A percentile compares a stretch with the other conserved stretches of the same genome.
These are phyloP conservation scores for Salix suchowensis DNA, from an alignment of 345 rosid species.

Conservation along the genomic window DNA sequence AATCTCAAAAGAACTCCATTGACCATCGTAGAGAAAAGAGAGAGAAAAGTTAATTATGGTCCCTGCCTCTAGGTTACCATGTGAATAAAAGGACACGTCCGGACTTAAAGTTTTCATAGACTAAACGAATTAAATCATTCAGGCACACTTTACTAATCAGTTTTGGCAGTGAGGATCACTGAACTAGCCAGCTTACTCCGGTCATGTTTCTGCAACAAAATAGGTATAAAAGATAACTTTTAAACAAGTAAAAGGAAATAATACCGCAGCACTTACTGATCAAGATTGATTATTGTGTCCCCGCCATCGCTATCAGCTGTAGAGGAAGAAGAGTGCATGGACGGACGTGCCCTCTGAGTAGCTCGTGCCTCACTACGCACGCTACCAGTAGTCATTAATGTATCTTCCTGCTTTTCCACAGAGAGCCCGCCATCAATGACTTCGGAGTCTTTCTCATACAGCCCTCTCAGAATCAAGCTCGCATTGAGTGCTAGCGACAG, in stretches of 20 bases:
- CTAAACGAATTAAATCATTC: not conserved
- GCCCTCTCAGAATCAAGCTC: slow-evolving; percentile 47
- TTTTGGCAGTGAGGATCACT: not conserved
- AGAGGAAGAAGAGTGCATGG: slow-evolving; percentile 19
- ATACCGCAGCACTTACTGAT: slow-evolving; percentile 48
- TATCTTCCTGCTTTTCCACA: slow-evolving; percentile 6
- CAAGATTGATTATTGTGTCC: slow-evolving; percentile 50
- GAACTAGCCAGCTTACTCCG: not conserved
- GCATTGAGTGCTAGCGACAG: slow-evolving; percentile 67
- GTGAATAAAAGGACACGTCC: not conserved
- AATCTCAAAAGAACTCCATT: not conserved
- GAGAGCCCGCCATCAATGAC: slow-evolving; percentile 3
- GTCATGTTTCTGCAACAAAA: not conserved
- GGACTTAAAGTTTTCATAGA: not conserved
- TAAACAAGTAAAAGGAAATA: not conserved
- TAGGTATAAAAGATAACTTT: not conserved
- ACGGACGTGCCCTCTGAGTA: slow-evolving; percentile 8
- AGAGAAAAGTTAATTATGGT: not conserved
- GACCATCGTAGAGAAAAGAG: not conserved
- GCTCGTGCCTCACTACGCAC: not conserved
- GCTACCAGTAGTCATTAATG: slow-evolving; percentile 5
- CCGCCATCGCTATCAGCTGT: slow-evolving; percentile 13
- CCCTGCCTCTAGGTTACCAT: not conserved
- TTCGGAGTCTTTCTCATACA: slow-evolving; percentile 20
- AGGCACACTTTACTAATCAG: not conserved